Conservation (phyloP, 345 rosid species). For the Aurinia saxatilis region DNA sequence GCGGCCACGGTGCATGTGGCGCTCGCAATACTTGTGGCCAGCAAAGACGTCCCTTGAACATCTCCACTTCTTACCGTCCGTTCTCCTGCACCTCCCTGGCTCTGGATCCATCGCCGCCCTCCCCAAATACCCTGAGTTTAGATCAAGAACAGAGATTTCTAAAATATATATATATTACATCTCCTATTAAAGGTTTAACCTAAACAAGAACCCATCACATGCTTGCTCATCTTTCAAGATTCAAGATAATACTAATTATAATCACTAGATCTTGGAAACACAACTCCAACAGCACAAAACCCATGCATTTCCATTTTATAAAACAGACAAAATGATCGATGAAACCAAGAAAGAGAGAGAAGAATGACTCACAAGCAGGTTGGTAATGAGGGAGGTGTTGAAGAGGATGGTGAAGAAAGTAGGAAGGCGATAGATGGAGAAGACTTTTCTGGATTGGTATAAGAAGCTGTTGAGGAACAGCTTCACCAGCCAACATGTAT, state of each 20-base stretch:
- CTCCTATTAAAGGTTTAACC: background rate
- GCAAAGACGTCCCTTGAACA: conserved; percentile 90
- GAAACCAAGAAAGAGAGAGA: background rate
- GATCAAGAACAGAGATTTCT: no score
- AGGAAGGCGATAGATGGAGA: conserved; percentile 51
- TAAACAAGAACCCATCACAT: background rate
- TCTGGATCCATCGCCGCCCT: conserved; percentile 90
- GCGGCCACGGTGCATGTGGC: conserved; percentile 99
- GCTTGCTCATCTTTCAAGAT: background rate
- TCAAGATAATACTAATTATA: background rate
- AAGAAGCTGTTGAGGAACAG: conserved; percentile 86
- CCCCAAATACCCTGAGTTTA: conserved; percentile 65
- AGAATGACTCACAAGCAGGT: conserved; percentile 58
- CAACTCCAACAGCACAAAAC: conserved; percentile 17
- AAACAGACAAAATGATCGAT: background rate
- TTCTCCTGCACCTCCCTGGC: conserved; percentile 97
- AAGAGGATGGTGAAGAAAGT: conserved; percentile 53
- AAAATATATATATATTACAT: background rate
- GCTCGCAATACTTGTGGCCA: conserved; percentile 96
- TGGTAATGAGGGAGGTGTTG: conserved; percentile 54
- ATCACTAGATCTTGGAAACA: conserved; percentile 25
- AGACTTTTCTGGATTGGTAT: conserved; percentile 81
- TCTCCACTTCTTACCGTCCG: conserved; percentile 99
- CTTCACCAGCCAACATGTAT: conserved; percentile 81
- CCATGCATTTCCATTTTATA: conserved; percentile 1